phyloP scores from a whole-genome alignment of 1,284 basidiomycete species.

The Tetrapyrgos nigripes region DNA sequence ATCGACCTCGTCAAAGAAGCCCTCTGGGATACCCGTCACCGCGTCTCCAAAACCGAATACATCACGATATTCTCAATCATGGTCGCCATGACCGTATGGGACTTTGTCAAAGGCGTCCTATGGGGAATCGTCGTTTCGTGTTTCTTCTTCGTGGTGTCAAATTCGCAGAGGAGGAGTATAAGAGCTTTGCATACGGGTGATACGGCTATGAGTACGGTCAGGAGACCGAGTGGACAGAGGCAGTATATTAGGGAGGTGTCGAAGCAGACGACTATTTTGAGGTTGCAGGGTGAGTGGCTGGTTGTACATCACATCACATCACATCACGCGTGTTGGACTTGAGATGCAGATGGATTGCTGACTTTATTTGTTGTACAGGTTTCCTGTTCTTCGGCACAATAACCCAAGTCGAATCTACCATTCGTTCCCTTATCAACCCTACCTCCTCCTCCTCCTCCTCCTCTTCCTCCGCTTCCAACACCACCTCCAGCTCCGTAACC shows the following conservation, averaged over 20 bases:
- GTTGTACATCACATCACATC: too few relatives aligned
- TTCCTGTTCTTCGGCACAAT: constrained; percentile 99
- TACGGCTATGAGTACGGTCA: constrained; percentile 88
- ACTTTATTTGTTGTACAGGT: constrained; percentile 50
- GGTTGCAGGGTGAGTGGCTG: constrained; percentile 81
- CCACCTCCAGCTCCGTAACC: too few relatives aligned
- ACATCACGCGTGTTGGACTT: too few relatives aligned
- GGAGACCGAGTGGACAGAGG: constrained; percentile 87
- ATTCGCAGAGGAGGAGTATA: constrained; percentile 85
- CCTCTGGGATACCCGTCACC: constrained; percentile 92
- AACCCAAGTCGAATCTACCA: constrained; percentile 83
- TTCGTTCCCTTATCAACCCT: constrained; percentile 72
- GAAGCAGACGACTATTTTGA: constrained; percentile 89
- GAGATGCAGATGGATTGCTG: background rate
- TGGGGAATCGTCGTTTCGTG: constrained; percentile 94
- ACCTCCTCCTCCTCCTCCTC: background rate
- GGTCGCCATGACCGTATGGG: constrained; percentile 92
- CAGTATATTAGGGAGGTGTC: constrained; percentile 92
- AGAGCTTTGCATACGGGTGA: constrained; percentile 82
- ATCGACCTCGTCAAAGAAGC: constrained; percentile 96
- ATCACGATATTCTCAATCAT: constrained; percentile 84
- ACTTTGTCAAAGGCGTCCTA: constrained; percentile 94
- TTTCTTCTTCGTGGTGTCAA: constrained; percentile 97
- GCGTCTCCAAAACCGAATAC: constrained; percentile 84
- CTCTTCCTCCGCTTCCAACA: too few relatives aligned